A percentile compares a stretch with the other conserved stretches of the same genome.
phyloP scores from a whole-genome alignment of 2,329 filamentous ascomycete genomes.

The Calonectria henricotiae region DNA sequence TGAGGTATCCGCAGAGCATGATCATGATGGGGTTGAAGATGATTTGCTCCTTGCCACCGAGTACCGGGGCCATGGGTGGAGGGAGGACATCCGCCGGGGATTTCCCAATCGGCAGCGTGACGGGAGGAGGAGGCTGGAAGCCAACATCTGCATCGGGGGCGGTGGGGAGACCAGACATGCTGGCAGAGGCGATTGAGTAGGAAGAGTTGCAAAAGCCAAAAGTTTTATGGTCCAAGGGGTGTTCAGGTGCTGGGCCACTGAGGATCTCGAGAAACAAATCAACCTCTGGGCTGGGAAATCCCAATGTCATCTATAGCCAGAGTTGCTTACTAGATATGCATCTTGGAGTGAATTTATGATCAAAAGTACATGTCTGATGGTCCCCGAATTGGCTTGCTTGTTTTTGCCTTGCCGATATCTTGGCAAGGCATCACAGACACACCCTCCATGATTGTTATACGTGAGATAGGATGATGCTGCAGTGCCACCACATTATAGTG shows the following conservation, averaged over 20 bases:
- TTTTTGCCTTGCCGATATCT: neutral
- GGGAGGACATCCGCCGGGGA: neutral
- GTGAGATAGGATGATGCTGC: neutral
- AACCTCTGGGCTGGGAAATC: neutral
- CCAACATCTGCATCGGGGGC: conserved; percentile 46
- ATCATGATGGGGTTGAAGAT: conserved; percentile 49
- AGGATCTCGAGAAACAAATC: neutral
- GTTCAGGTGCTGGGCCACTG: neutral
- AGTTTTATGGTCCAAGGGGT: neutral
- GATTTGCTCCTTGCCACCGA: conserved; percentile 28
- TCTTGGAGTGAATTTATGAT: neutral
- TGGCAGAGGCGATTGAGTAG: neutral
- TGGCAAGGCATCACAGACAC: conserved; percentile 16
- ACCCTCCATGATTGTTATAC: neutral
- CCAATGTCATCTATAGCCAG: conserved; percentile 15
- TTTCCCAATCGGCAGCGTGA: conserved; percentile 6
- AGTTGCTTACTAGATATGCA: neutral
- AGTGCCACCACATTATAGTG: neutral
- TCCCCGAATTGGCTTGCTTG: neutral
- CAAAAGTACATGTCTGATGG: neutral
- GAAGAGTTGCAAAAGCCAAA: neutral
- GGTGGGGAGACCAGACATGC: conserved; percentile 49
- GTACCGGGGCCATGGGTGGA: conserved; percentile 22
- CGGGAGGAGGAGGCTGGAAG: conserved; percentile 47
- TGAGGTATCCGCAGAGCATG: conserved; percentile 45